phyloP scores from a whole-genome alignment of 2,329 filamentous ascomycete species.

The Penicillium sp. region DNA sequence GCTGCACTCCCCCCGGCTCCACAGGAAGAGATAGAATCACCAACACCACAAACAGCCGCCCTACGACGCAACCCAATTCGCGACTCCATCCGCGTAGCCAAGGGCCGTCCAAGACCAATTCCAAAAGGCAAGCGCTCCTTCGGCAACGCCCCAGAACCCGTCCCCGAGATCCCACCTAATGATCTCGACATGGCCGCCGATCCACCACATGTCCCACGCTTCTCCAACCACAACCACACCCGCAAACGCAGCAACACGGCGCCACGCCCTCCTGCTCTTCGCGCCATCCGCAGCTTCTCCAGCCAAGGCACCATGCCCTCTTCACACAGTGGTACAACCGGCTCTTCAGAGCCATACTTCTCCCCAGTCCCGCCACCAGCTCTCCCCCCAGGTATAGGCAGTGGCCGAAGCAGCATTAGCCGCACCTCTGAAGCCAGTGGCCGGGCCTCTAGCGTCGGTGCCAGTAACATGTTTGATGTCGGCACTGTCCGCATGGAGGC shows the following conservation, averaged over 20 bases:
- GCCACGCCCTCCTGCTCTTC: conserved; percentile 59
- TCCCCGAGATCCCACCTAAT: conserved; percentile 38
- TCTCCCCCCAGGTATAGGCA: conserved; percentile 33
- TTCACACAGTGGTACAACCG: conserved; percentile 60
- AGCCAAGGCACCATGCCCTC: conserved; percentile 43
- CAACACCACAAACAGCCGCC: conserved; percentile 51
- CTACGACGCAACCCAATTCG: conserved; percentile 68
- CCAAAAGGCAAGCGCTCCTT: conserved; percentile 47
- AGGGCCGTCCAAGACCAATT: conserved; percentile 63
- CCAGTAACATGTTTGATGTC: conserved; percentile 76
- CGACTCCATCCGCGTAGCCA: conserved; percentile 88
- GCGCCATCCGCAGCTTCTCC: conserved; percentile 79
- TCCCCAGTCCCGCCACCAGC: conserved; percentile 30
- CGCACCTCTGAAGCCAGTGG: conserved; percentile 58
- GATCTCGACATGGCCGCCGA: conserved; percentile 46
- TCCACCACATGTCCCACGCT: conserved; percentile 58
- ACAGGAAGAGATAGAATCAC: conserved; percentile 38
- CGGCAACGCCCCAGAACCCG: conserved; percentile 30
- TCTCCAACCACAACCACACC: conserved; percentile 71
- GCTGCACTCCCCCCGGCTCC: conserved; percentile 62
- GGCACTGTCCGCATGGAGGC: conserved; percentile 97
- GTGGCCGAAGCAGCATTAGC: conserved; percentile 51
- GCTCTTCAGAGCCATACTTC: conserved; percentile 64
- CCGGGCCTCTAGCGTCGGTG: conserved; percentile 48
- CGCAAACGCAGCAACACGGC: conserved; percentile 91